A percentile compares a stretch with the other conserved stretches of the same genome.
phyloP scores from a whole-genome alignment of 2,329 filamentous ascomycete species.

The Nigrograna mackinnonii region DNA sequence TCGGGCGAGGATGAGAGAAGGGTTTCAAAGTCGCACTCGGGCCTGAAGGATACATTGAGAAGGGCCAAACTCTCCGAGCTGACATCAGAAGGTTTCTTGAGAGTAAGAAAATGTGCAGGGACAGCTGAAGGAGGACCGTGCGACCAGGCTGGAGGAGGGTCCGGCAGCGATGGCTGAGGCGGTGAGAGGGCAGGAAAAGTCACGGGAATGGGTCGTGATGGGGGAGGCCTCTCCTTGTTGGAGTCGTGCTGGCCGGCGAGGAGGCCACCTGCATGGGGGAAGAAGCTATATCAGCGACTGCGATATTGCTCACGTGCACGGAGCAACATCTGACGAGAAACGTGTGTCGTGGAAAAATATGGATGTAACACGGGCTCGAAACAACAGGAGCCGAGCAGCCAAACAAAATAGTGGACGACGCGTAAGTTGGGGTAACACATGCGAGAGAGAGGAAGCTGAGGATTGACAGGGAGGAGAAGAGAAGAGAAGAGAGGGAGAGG shows the following conservation, averaged over 20 bases:
- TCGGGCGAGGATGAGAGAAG: constrained; percentile 36
- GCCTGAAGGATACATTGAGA: constrained; percentile 47
- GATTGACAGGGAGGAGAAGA: no score
- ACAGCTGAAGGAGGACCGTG: constrained; percentile 44
- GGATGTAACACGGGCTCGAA: constrained; percentile 18
- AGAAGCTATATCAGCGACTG: constrained; percentile 31
- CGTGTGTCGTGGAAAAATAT: constrained; percentile 22
- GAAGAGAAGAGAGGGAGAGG: no score
- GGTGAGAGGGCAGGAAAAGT: constrained; percentile 55
- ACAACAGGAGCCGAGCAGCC: constrained; percentile 13
- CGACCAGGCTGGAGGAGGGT: constrained; percentile 34
- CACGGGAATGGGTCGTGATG: constrained; percentile 52
- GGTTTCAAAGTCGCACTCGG: constrained; percentile 42
- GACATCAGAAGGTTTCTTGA: constrained; percentile 48
- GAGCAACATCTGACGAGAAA: constrained; percentile 21
- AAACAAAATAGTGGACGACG: constrained; percentile 6
- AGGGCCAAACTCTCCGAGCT: constrained; percentile 41
- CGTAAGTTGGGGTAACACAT: constrained; percentile 1
- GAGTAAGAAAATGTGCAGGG: constrained; percentile 45
- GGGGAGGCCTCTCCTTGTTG: constrained; percentile 49
- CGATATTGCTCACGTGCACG: constrained; percentile 23
- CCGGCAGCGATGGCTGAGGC: constrained; percentile 27
- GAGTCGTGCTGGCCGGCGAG: constrained; percentile 44
- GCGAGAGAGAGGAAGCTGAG: no score
- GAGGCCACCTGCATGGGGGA: constrained; percentile 31